Evolutionary conservation across 1,139 yeast genomes (phyloP), one percentile per base, ranked within the genome.

Genomic region (Yamadazyma diospyri): DNA sequence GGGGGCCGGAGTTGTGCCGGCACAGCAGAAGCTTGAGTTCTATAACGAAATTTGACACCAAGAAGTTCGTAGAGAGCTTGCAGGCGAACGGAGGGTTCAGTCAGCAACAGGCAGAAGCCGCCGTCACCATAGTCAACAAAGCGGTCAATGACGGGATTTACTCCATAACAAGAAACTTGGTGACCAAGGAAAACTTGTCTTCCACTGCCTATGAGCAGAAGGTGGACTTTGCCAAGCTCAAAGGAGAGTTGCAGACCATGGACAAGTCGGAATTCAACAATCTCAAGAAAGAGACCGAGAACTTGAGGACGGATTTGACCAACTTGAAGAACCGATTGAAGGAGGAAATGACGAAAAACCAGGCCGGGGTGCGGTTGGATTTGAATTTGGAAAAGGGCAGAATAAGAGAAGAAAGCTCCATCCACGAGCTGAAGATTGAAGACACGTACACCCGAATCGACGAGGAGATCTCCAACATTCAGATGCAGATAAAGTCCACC

Each of bases 391-490:
- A 92, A 55, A 92, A 89, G 62, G 98, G 97, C 16, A 71, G 98
- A 45, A 88, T 92, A 36, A 76, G 97, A 46, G 97, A 92, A 55
- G 98, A 92, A 50, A 78, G 87, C 36, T 84, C 96, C 2, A 82
- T 81, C 37, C 96, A 89, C 55, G 97, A 92, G 53, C 76, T 87
- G 59, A 87, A 88, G 55, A 87, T 92, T 42, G 94, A 88, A 53
- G 98, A 92, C 51, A 88, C 96, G 1, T 94, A 88, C 50, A 87
- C 97, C 4, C 70, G 96, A 46, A 89, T 92, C 39, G 97, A 92
- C 54, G 95, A 92, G 57, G 98, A 92, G 51, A 83, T 92, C 23
- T 84, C 94, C 30, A 89, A 92, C 54, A 86, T 92, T 76, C 89
- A 85, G 57, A 85, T 89, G 71, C 96, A 89, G 58, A 88, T 92